A percentile compares a stretch with the other conserved stretches of the same genome.
Evolutionary conservation across 202 grass and related monocot species (phyloP).

Genomic region (Carex arenaria): DNA sequence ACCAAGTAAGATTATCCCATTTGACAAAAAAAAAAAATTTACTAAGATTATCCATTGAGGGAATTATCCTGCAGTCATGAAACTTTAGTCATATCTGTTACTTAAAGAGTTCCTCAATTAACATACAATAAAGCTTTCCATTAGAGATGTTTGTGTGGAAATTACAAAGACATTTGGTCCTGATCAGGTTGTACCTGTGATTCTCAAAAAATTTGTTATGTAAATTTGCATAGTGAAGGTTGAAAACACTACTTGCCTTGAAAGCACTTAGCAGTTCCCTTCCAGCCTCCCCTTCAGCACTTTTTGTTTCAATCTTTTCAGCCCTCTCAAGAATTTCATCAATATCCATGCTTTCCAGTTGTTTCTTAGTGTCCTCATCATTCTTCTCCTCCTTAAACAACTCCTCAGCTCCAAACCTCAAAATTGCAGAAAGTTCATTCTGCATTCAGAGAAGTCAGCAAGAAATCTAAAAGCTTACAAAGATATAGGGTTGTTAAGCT

Average conservation of each 20-base stretch:
- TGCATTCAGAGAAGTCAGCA: constrained; percentile 27
- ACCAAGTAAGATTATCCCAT: neutral
- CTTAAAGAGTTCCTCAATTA: neutral
- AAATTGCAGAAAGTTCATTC: constrained; percentile 99
- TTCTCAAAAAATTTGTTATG: neutral
- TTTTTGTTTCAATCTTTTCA: constrained; percentile 95
- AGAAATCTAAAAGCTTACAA: neutral
- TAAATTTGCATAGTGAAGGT: neutral
- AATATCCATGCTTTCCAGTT: constrained; percentile 97
- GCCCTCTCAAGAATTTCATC: constrained; percentile 99
- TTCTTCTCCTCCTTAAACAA: constrained; percentile 98
- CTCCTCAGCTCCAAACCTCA: constrained; percentile 96
- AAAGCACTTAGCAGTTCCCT: constrained; percentile 95
- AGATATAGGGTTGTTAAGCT: neutral
- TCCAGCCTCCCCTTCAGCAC: constrained; percentile 69
- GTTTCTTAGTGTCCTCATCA: constrained; percentile 86
- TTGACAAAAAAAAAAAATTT: no score
- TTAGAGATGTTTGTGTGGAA: neutral
- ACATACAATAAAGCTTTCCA: neutral
- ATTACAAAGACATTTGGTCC: neutral
- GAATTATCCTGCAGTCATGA: neutral
- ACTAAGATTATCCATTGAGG: no score
- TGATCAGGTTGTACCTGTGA: neutral
- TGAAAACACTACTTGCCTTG: constrained; percentile 60
- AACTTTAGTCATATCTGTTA: neutral